Evolutionary conservation across 805 yeast genomes (phyloP).

Genomic region (Yarrowia keelungensis): DNA sequence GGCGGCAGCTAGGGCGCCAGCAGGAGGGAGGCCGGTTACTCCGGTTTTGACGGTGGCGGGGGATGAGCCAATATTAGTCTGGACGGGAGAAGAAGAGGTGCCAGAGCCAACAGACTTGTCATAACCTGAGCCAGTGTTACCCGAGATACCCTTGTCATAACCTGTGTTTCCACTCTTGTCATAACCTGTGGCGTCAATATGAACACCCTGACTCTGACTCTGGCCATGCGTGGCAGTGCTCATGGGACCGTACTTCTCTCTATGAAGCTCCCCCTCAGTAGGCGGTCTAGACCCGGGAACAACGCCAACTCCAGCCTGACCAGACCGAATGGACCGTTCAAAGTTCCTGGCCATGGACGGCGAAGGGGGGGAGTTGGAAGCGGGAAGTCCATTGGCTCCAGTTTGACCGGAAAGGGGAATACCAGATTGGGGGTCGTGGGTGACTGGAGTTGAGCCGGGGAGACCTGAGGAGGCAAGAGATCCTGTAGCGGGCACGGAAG

Average conservation of each 20-base stretch:
- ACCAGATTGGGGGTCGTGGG: slow-evolving; percentile 10
- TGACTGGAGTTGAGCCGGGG: background rate
- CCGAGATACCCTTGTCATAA: background rate
- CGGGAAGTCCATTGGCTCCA: slow-evolving; percentile 26
- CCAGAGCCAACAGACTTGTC: background rate
- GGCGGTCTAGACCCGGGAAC: slow-evolving; percentile 11
- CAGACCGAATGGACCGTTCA: slow-evolving; percentile 7
- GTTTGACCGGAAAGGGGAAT: slow-evolving; percentile 11
- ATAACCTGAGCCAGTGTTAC: background rate
- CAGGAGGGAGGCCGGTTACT: background rate
- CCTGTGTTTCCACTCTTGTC: background rate
- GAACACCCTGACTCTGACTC: too few species aligned
- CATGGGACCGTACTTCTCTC: slow-evolving; percentile 1
- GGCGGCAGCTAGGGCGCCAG: background rate
- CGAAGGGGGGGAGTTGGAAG: background rate
- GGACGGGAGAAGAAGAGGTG: background rate
- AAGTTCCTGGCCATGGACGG: background rate
- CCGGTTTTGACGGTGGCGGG: slow-evolving; percentile 2
- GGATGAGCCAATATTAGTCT: background rate
- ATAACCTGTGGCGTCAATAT: slow-evolving; percentile 7
- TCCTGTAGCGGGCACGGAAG: background rate
- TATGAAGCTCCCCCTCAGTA: slow-evolving; percentile 3
- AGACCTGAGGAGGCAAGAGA: background rate
- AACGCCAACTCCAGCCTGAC: slow-evolving; percentile 14
- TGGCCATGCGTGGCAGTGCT: background rate